Conservation (phyloP, 805 yeast species). For the Nakazawaea siamensis region DNA sequence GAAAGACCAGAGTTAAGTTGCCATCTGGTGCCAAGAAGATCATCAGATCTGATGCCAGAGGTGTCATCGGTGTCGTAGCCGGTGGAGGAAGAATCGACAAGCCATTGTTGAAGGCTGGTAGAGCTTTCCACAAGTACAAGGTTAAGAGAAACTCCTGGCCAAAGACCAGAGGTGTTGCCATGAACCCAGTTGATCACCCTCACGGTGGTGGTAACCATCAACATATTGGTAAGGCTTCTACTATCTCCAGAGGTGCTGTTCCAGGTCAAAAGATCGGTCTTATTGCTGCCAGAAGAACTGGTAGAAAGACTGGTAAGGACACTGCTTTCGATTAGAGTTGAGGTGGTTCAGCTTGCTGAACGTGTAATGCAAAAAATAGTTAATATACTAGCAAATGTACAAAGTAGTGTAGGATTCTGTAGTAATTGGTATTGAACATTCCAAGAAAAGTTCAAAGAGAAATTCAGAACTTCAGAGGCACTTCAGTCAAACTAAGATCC, state of each 20-base stretch:
- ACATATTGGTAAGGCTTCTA: slow-evolving; percentile 99
- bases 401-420: too few relatives aligned
- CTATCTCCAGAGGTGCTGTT: slow-evolving; percentile 98
- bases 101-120: slow-evolving; percentile 99
- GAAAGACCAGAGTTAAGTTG: slow-evolving; percentile 98
- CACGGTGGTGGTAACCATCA: slow-evolving; percentile 99
- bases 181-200: slow-evolving; percentile 99
- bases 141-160: slow-evolving; percentile 99
- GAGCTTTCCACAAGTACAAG: slow-evolving; percentile 99
- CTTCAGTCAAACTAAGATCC: too few relatives aligned
- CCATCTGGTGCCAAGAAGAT: slow-evolving; percentile 99
- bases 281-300: slow-evolving; percentile 99
- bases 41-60: slow-evolving; percentile 93
- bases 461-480: too few relatives aligned
- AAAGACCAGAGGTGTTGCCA: slow-evolving; percentile 99
- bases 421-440: too few relatives aligned
- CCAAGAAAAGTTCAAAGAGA: too few relatives aligned
- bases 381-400: too few relatives aligned
- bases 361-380: too few relatives aligned
- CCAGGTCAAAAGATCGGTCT: slow-evolving; percentile 99
- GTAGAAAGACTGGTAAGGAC: slow-evolving; percentile 30
- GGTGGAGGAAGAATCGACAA: slow-evolving; percentile 99
- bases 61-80: slow-evolving; percentile 99
- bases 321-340: slow-evolving; percentile 10
- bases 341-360: too few relatives aligned